Conservation (phyloP, 768 basidiomycete species). For the Cantharellus anzutake region DNA sequence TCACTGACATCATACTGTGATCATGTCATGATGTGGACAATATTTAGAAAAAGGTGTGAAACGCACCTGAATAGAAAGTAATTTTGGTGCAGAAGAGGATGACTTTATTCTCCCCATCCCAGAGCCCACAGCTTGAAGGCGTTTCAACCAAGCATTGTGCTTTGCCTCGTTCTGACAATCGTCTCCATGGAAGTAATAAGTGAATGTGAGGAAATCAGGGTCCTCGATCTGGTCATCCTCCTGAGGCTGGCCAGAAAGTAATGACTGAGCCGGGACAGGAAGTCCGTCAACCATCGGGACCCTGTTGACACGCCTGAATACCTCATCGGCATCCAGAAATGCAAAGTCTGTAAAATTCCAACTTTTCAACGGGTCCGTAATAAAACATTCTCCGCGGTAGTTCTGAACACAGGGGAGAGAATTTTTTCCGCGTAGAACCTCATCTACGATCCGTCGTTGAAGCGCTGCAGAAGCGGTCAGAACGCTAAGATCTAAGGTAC, state of each 20-base stretch:
- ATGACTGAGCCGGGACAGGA: neutral
- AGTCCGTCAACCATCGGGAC: neutral
- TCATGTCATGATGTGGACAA: neutral
- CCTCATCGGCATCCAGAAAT: neutral
- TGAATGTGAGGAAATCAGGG: neutral
- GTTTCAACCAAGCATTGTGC: slow-evolving; percentile 18
- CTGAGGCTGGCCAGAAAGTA: neutral
- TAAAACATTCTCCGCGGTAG: neutral
- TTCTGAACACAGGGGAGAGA: neutral
- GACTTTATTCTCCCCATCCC: slow-evolving; percentile 21
- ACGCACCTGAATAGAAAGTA: slow-evolving; percentile 28
- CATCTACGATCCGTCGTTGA: neutral
- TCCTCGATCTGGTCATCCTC: neutral
- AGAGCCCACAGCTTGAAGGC: slow-evolving; percentile 26
- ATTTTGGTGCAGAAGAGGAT: slow-evolving; percentile 24
- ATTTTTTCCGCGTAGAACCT: neutral
- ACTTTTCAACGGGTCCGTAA: neutral
- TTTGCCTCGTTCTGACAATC: neutral
- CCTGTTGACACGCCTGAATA: too few species aligned
- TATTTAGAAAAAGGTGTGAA: slow-evolving; percentile 2
- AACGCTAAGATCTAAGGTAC: neutral
- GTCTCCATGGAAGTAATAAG: neutral
- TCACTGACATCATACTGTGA: slow-evolving; percentile 3
- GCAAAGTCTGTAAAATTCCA: neutral
- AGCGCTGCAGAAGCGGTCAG: neutral